Evolutionary conservation across 495 filamentous ascomycete species (phyloP).

Genomic region (Hypomontagnella monticulosa): DNA sequence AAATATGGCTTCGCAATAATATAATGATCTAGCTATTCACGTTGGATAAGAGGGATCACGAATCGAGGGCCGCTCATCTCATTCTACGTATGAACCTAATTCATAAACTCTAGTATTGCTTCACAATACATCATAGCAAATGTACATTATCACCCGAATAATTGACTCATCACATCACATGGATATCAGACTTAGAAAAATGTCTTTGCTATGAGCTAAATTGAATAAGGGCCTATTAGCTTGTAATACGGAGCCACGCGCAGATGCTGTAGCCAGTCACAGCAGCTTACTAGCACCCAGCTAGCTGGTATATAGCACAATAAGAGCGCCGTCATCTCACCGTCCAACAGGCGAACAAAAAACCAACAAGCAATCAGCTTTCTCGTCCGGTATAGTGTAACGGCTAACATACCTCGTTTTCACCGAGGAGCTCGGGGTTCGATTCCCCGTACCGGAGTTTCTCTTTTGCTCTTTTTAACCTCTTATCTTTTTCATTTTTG

Average conservation of each 20-base stretch:
- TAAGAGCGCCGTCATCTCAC: conserved; percentile 1
- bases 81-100: too few species aligned
- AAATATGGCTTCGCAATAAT: too few species aligned
- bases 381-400: conserved; percentile 57
- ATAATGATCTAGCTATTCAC: too few species aligned
- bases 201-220: conserved; percentile 9
- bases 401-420: conserved; percentile 61
- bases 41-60: too few species aligned
- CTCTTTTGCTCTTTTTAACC: conserved; percentile 8
- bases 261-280: background rate
- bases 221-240: background rate
- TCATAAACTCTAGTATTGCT: too few species aligned
- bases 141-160: too few species aligned
- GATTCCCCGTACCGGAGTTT: conserved; percentile 60
- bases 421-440: conserved; percentile 62
- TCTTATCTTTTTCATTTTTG: background rate
- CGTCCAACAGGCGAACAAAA: background rate
- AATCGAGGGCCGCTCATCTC: too few species aligned
- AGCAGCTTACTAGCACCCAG: background rate
- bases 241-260: background rate
- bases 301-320: conserved; percentile 4
- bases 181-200: too few species aligned
- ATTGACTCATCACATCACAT: too few species aligned
- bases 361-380: background rate
- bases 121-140: too few species aligned